Percentiles rank a stretch among this genome's conserved stretches.
These are phyloP conservation scores for Hortiboletus flavorubellus DNA, from an alignment of 768 basidiomycete genomes.

Conservation along the genomic window DNA sequence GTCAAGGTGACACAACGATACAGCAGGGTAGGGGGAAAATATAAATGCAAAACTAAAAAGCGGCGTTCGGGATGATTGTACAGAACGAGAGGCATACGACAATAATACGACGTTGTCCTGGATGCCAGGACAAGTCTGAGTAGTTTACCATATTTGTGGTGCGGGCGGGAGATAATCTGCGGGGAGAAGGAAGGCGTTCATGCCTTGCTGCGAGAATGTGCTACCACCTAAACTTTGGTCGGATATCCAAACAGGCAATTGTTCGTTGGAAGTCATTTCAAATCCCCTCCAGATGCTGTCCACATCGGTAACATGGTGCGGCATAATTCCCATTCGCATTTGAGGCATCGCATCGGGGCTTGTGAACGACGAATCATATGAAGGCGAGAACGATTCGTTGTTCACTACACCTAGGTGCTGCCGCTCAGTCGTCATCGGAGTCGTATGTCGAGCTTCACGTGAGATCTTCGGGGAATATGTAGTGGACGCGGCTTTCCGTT, in stretches of 20 bases:
- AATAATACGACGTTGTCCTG: slow-evolving; percentile 12
- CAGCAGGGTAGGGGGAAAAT: slow-evolving; percentile 9
- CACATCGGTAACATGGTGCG: slow-evolving; percentile 33
- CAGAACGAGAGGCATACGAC: slow-evolving; percentile 22
- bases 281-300: slow-evolving; percentile 78
- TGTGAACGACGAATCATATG: slow-evolving; percentile 47
- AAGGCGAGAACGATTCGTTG: slow-evolving; percentile 53
- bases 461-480: slow-evolving; percentile 60
- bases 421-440: slow-evolving; percentile 46
- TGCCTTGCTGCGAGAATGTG: slow-evolving; percentile 75
- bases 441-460: slow-evolving; percentile 51
- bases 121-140: neutral
- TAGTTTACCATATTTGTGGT: slow-evolving; percentile 69
- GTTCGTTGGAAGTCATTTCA: slow-evolving; percentile 67
- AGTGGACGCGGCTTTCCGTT: slow-evolving; percentile 50
- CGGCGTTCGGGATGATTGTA: slow-evolving; percentile 20
- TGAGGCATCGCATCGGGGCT: slow-evolving; percentile 32
- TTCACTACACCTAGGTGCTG: slow-evolving; percentile 35
- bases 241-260: slow-evolving; percentile 82
- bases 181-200: slow-evolving; percentile 82
- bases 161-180: slow-evolving; percentile 67
- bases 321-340: slow-evolving; percentile 29
- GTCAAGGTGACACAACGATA: slow-evolving; percentile 8
- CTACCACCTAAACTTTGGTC: slow-evolving; percentile 78
- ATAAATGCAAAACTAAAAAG: slow-evolving; percentile 2